These are phyloP conservation scores for Neurospora sp. DNA, from an alignment of 2,329 filamentous ascomycete genomes.

Conservation along the genomic window DNA sequence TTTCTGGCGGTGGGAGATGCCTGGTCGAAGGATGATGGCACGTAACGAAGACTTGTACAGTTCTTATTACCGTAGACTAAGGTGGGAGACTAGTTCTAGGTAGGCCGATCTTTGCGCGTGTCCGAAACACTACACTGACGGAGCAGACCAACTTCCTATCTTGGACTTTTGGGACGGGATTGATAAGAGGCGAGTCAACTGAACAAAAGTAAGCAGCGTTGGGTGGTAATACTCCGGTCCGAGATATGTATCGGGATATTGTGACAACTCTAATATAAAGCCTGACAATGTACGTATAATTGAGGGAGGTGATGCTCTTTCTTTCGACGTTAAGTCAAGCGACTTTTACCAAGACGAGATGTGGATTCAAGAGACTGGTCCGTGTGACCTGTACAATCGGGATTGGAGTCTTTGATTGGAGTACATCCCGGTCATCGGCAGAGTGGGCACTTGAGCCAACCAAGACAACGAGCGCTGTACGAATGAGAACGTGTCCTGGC, in stretches of 20 bases:
- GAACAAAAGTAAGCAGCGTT: not conserved
- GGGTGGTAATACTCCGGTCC: not conserved
- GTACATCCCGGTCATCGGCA: not conserved
- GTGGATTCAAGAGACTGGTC: not conserved
- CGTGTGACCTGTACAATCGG: not conserved
- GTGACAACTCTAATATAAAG: not conserved
- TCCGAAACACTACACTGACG: not conserved
- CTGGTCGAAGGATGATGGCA: not conserved
- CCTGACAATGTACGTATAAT: no score
- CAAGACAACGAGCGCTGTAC: not conserved
- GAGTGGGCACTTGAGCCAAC: not conserved
- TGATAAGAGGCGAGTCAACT: not conserved
- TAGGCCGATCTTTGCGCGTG: not conserved
- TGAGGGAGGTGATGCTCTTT: no score
- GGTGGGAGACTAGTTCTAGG: not conserved
- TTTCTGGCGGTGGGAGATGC: not conserved
- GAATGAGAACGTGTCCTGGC: not conserved
- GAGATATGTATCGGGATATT: not conserved
- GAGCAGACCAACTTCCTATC: not conserved
- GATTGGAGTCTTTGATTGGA: not conserved
- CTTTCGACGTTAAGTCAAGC: not conserved
- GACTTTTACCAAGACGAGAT: not conserved
- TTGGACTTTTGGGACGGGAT: not conserved
- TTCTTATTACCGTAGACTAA: not conserved
- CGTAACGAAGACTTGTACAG: not conserved